A percentile compares a stretch with the other conserved stretches of the same genome.
phyloP scores from a whole-genome alignment of 805 yeast species.

The Wickerhamomyces silvicola region DNA sequence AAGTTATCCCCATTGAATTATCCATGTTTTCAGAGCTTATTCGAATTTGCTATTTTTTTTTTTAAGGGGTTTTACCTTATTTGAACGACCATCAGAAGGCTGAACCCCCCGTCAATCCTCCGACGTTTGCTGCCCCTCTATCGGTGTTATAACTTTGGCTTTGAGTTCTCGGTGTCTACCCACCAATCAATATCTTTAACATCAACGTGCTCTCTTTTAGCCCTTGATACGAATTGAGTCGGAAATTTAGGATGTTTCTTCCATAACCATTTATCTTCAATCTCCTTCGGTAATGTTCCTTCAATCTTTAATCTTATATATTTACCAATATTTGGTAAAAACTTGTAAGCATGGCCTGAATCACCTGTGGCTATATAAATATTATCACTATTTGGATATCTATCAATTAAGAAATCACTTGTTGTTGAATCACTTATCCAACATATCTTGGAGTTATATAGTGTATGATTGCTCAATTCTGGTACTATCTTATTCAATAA shows the following conservation, averaged over 20 bases:
- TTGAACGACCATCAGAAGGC: background rate
- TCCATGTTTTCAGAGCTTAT: too few species aligned
- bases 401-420: constrained; percentile 35
- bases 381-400: constrained; percentile 26
- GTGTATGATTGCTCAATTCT: constrained; percentile 28
- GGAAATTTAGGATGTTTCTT: constrained; percentile 17
- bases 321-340: constrained; percentile 39
- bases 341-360: constrained; percentile 42
- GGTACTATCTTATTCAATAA: constrained; percentile 32
- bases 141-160: background rate
- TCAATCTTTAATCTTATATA: constrained; percentile 31
- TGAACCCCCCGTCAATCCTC: background rate
- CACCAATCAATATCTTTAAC: constrained; percentile 13
- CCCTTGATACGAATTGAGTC: constrained; percentile 7
- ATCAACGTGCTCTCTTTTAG: constrained; percentile 14
- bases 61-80: too few species aligned
- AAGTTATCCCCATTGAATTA: too few species aligned
- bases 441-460: constrained; percentile 30
- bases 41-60: too few species aligned
- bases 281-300: constrained; percentile 20
- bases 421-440: constrained; percentile 38
- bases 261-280: constrained; percentile 28
- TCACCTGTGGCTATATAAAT: constrained; percentile 41
- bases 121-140: too few species aligned
- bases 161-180: constrained; percentile 1